These are phyloP conservation scores for Protomyces arabidopsidicola DNA, from an alignment of 1,139 yeast species.

Conservation along the genomic window DNA sequence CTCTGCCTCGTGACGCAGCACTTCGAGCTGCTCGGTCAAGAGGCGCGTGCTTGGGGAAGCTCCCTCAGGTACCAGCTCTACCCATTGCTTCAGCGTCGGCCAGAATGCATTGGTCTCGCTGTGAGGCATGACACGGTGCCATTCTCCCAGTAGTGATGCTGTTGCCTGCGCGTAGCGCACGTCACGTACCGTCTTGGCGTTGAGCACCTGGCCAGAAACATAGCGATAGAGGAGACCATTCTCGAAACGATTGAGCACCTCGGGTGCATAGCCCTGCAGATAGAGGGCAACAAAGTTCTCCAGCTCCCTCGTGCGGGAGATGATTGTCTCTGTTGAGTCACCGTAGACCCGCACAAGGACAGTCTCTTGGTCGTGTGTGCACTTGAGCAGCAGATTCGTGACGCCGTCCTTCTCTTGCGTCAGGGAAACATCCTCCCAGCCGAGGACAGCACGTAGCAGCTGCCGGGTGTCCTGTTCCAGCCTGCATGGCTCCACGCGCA, in stretches of 20 bases:
- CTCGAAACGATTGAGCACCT: slow-evolving; percentile 61
- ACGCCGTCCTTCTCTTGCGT: slow-evolving; percentile 66
- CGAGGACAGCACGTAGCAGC: slow-evolving; percentile 30
- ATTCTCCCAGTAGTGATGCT: slow-evolving; percentile 64
- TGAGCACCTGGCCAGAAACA: slow-evolving; percentile 52
- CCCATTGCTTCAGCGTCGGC: slow-evolving; percentile 16
- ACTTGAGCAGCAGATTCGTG: slow-evolving; percentile 47
- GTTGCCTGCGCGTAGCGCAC: slow-evolving; percentile 48
- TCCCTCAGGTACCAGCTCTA: slow-evolving; percentile 28
- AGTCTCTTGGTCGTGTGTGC: slow-evolving; percentile 37
- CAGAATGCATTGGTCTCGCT: slow-evolving; percentile 11
- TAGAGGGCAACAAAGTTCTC: slow-evolving; percentile 64
- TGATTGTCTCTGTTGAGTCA: slow-evolving; percentile 65
- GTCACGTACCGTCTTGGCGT: slow-evolving; percentile 2
- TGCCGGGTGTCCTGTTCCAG: slow-evolving; percentile 6
- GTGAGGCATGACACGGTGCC: slow-evolving; percentile 47
- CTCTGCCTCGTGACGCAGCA: slow-evolving; percentile 8
- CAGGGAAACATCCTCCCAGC: slow-evolving; percentile 31
- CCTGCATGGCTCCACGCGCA: background rate
- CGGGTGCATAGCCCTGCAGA: slow-evolving; percentile 62
- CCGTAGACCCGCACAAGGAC: slow-evolving; percentile 72
- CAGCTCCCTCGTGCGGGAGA: slow-evolving; percentile 71
- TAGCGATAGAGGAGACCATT: slow-evolving; percentile 74
- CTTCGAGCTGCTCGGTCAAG: background rate
- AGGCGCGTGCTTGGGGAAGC: slow-evolving; percentile 28